Base-by-base conservation (phyloP, 192 early-diverging fungal genomes). In the Coemansia sp. region DNA sequence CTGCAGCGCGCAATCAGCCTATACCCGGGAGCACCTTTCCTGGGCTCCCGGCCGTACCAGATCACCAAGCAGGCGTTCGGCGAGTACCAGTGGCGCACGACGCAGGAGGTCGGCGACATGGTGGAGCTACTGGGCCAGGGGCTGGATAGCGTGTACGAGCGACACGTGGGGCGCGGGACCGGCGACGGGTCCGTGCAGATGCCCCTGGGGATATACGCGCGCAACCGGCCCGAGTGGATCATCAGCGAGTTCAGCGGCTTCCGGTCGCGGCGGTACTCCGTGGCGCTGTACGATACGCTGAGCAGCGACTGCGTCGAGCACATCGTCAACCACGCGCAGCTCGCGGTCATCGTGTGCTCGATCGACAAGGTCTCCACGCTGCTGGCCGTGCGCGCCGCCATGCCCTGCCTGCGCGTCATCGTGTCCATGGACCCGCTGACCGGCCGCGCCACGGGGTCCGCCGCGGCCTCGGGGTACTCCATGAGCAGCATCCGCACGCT, bases 271-370 rank as follows among this genome's bases (percentile, higher is more conserved):
- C 56, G 85, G 17, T 80, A 74, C 61, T 76, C 79, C 3, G 91
- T 94, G 10, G 86, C 91, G 0, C 73, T 97, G 22, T 92, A 93
- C 66, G 93, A 95, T 62, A 91, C 91, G n/a, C 75, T 94, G 4
- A 93, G 90, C 52, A 80, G 84, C 5, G 87, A 91, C 21, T 80
- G 87, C 1, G 72, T 93, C 37, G 83, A 87, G 71, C 91, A 86
- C 52, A 89, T 95, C 17, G 59, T 93, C 34, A 92, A 89, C 62
- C 89, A 92, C 45, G 80, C 89, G 8, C 89, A 91, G 41, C 68
- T 87, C 40, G 63, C 80, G 8, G 68, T 85, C 18, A 53, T 92
- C 11, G 78, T 90, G n/a, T 85, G 86, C 33, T 83, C 82, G 14
- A 22, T 69, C 49, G 82, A 80, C 54, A 73, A 83, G 45, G 44